These are phyloP conservation scores for Phytophthora sansomeana DNA, from an alignment of 352 stramenopile species.

Conservation along the genomic window DNA sequence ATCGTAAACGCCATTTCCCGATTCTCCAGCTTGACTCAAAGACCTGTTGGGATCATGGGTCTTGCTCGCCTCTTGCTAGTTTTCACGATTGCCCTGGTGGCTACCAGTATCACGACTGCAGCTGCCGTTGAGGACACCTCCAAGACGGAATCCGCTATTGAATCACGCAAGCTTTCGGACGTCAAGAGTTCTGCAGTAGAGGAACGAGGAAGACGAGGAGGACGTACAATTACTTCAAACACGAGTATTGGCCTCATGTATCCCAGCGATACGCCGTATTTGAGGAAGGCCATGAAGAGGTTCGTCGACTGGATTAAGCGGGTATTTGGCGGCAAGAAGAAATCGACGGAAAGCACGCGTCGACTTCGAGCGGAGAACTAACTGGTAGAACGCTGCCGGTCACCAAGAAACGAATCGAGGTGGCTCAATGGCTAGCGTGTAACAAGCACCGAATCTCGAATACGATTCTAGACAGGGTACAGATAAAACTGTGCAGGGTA, in stretches of 20 bases:
- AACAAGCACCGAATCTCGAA: too few relatives aligned
- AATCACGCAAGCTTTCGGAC: neutral
- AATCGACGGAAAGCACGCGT: constrained; percentile 1
- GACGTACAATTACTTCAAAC: constrained; percentile 1
- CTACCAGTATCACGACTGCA: neutral
- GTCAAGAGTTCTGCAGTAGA: constrained; percentile 1
- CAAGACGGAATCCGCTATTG: neutral
- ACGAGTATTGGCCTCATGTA: constrained; percentile 20
- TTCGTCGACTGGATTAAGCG: constrained; percentile 2
- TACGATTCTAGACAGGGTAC: too few relatives aligned
- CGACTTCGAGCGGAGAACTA: constrained; percentile 4
- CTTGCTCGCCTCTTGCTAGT: constrained; percentile 3
- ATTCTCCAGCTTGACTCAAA: too few relatives aligned
- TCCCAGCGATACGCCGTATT: constrained; percentile 14
- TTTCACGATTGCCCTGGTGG: neutral
- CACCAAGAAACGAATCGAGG: too few relatives aligned
- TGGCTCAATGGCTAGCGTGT: too few relatives aligned
- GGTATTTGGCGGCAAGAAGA: constrained; percentile 2
- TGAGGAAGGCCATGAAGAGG: neutral
- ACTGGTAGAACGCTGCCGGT: neutral
- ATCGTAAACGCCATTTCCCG: neutral
- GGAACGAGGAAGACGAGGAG: constrained; percentile 9
- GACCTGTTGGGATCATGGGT: too few relatives aligned
- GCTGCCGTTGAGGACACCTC: neutral
- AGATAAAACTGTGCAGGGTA: too few relatives aligned